Evolutionary conservation across 1,284 basidiomycete genomes (phyloP), one percentile per base, ranked within the genome.

Genomic region (Pseudozyma hubeiensis): DNA sequence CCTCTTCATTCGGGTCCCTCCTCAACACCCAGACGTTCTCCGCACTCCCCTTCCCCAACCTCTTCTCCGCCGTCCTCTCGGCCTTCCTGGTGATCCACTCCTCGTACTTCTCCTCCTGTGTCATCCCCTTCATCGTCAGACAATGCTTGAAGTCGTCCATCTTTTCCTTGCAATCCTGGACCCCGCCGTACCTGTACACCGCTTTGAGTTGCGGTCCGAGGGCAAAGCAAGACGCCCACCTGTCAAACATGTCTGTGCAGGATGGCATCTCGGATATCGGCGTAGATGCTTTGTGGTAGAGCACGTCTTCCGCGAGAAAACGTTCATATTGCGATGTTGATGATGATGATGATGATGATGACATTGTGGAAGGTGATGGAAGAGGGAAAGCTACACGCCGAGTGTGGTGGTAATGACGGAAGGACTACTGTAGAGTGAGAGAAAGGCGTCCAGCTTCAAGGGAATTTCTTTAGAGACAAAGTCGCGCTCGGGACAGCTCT

Each of bases 71-170:
- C 92, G 93, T 95, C 91, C 92, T 93, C 82, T 97, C 93, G 0
- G 95, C 95, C 48, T 92, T 88, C 29, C 92, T 87, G 48, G 87
- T 87, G 59, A 98, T 90, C 94, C 94, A 99, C 8, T 89, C 89
- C 56, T 92, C 89, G 30, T 92, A 88, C 80, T 89, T 89, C 79
- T 90, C 89, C 59, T 95, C 93, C 10, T 89, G 89, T 51, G 91
- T 88, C 84, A 92, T 87, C 29, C 89, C 88, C 84, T 94, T 95
- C 71, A 92, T 86, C 63, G 90, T 91, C 87, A 97, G 87, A 86
- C 96, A 99, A 86, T 93, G 97, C 86, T 97, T 97, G 88, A 96
- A 96, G 79, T 97, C 94, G 73, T 94, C 91, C 80, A 91, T 88
- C 83, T 96, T 94, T 55, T 88, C 87, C 0, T 87, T 87, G 84